Base-by-base conservation (phyloP, 2,329 filamentous ascomycete genomes). In the Nigrospora sphaerica region DNA sequence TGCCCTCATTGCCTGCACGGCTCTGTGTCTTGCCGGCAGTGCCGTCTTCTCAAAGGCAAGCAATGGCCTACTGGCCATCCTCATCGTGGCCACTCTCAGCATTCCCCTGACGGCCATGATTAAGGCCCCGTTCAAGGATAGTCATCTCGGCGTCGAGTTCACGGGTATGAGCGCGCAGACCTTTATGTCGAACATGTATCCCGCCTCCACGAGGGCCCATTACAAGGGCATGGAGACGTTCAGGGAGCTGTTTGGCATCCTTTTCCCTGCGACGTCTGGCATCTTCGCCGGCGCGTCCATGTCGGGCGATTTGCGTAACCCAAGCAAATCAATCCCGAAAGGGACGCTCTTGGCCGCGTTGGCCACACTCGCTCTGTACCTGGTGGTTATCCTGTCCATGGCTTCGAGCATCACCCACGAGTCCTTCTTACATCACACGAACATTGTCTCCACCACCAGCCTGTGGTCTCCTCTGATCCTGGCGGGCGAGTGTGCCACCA, bases 271-370 rank as follows among this genome's bases (percentile, higher is more conserved):
- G 18, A 78, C 75, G 1, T 77, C 69, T 3, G 75, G 77, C 19
- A 81, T 79, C 51, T 78, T 80, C 61, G 75, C 81, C 49, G 90
- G 90, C 16, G 89, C 89, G 7, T 92, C 87, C 55, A 95, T 95
- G 89, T 95, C 88, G 9, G 89, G 89, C 16, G 88, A 95, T 60
- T 66, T 95, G 42, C 85, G 79, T 51, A 84, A 89, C 52, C 89
- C 89, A 0, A 92, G 87, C 71, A 88, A 83, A 62, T 80, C 88
- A 1, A 95, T 95, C 45, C 89, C 89, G 0, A 84, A 80, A 51
- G 89, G 89, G n/a, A 95, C 89, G 0, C 67, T 95, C 1, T 86
- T 81, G 66, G 88, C 88, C 3, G 80, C 92, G 61, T 68, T 79
- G 12, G 76, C 89, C 19, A 95, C 89, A 0, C 87, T 95, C 54